Conservation (phyloP, 2,329 filamentous ascomycete species). For the Helminthosporium solani region DNA sequence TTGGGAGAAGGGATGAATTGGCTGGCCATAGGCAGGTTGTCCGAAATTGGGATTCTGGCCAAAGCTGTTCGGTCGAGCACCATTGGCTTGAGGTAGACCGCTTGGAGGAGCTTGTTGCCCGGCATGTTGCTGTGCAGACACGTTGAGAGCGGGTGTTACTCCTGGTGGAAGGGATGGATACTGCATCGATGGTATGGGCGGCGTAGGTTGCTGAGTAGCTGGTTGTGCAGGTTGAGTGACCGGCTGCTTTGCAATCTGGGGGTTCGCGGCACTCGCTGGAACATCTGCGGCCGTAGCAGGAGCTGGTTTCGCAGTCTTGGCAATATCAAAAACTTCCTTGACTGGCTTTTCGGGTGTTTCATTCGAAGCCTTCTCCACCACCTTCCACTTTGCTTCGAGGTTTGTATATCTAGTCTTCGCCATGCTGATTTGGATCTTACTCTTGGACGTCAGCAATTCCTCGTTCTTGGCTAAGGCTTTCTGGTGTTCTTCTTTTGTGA, state of each 20-base stretch:
- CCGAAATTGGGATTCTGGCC: constrained; percentile 5
- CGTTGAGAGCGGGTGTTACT: constrained; percentile 7
- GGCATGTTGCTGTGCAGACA: constrained; percentile 16
- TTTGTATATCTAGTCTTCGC: constrained; percentile 66
- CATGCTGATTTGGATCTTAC: constrained; percentile 69
- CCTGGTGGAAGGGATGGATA: constrained; percentile 8
- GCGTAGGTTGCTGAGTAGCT: too few species aligned
- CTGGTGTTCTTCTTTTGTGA: constrained; percentile 38
- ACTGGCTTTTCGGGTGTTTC: constrained; percentile 85
- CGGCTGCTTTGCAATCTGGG: constrained; percentile 10
- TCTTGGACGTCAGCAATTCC: constrained; percentile 55
- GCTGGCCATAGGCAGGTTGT: constrained; percentile 11
- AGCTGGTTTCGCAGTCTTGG: constrained; percentile 63
- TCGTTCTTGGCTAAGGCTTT: constrained; percentile 24
- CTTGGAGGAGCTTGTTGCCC: constrained; percentile 6
- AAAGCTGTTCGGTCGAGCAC: constrained; percentile 3
- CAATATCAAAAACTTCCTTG: constrained; percentile 80
- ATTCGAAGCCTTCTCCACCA: constrained; percentile 78
- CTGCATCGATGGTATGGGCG: constrained; percentile 1
- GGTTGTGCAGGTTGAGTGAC: neutral
- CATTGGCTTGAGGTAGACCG: constrained; percentile 17
- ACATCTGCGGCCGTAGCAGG: constrained; percentile 13
- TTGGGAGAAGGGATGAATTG: constrained; percentile 18
- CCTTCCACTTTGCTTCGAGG: constrained; percentile 69
- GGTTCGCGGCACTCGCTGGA: constrained; percentile 16